phyloP scores from a whole-genome alignment of 805 yeast genomes.

The Saturnispora kantuleensis region DNA sequence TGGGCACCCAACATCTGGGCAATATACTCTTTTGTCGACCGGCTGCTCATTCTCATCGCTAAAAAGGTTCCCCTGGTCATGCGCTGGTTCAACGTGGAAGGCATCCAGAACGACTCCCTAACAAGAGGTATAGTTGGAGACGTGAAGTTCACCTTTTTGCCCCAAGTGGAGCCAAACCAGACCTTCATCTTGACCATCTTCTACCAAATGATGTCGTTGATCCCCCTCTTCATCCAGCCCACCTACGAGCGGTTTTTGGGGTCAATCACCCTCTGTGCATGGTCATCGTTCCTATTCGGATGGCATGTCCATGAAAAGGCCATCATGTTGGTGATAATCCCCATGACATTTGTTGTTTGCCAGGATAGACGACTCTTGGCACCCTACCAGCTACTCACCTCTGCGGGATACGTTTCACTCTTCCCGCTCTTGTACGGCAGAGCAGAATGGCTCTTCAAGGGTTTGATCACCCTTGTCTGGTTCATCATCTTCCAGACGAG shows the following conservation, averaged over 20 bases:
- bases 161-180: slow-evolving; percentile 65
- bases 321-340: slow-evolving; percentile 77
- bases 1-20: slow-evolving; percentile 99
- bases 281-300: slow-evolving; percentile 85
- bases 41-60: slow-evolving; percentile 43
- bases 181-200: slow-evolving; percentile 78
- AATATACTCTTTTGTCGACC: slow-evolving; percentile 72
- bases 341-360: slow-evolving; percentile 68
- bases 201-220: slow-evolving; percentile 68
- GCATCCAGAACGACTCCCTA: slow-evolving; percentile 12
- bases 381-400: slow-evolving; percentile 60
- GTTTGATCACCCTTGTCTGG: slow-evolving; percentile 76
- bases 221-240: slow-evolving; percentile 65
- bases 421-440: slow-evolving; percentile 80
- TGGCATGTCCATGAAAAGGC: slow-evolving; percentile 99
- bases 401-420: slow-evolving; percentile 77
- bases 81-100: not conserved
- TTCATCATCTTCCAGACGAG: slow-evolving; percentile 65
- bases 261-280: slow-evolving; percentile 80
- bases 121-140: slow-evolving; percentile 93
- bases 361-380: slow-evolving; percentile 62
- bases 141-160: slow-evolving; percentile 69
- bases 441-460: slow-evolving; percentile 71
- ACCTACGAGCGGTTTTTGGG: slow-evolving; percentile 73
- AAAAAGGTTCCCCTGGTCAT: slow-evolving; percentile 12